Conservation (phyloP, 768 basidiomycete species). For the Boletus reticulatus region DNA sequence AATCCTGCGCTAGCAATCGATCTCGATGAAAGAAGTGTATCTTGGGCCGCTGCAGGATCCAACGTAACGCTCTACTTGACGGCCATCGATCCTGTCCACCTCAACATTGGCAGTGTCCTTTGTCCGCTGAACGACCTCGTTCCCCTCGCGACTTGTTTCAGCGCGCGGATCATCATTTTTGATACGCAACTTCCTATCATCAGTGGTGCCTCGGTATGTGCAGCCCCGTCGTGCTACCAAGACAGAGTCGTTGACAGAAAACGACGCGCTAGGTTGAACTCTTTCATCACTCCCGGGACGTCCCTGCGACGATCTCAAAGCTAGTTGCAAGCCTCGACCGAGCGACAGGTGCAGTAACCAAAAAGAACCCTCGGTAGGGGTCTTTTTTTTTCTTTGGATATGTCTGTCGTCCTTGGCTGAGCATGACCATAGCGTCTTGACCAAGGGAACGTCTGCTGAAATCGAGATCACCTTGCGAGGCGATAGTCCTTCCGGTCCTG, state of each 20-base stretch:
- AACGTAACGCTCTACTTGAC: slow-evolving; percentile 87
- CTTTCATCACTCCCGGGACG: slow-evolving; percentile 91
- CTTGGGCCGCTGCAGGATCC: slow-evolving; percentile 89
- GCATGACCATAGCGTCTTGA: slow-evolving; percentile 59
- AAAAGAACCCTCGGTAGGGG: slow-evolving; percentile 73
- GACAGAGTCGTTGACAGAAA: not conserved
- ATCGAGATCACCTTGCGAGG: slow-evolving; percentile 77
- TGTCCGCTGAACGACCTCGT: slow-evolving; percentile 73
- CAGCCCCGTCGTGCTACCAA: not conserved
- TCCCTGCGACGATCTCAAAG: slow-evolving; percentile 85
- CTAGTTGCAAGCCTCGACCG: slow-evolving; percentile 80
- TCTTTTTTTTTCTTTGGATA: not conserved
- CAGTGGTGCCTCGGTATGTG: slow-evolving; percentile 73
- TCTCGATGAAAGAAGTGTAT: slow-evolving; percentile 68
- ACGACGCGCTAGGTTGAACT: slow-evolving; percentile 67
- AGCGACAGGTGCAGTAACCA: slow-evolving; percentile 66
- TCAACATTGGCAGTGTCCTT: slow-evolving; percentile 86
- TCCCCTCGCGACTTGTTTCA: slow-evolving; percentile 74
- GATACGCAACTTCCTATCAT: slow-evolving; percentile 90
- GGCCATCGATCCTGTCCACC: slow-evolving; percentile 79
- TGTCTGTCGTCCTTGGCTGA: slow-evolving; percentile 3
- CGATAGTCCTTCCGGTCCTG: slow-evolving; percentile 46
- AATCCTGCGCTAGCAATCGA: slow-evolving; percentile 64
- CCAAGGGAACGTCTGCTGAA: slow-evolving; percentile 83
- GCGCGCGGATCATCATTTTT: slow-evolving; percentile 89